Evolutionary conservation across 2,329 filamentous ascomycete genomes (phyloP), one percentile per base, ranked within the genome.

Genomic region (Karstenula rhodostoma): DNA sequence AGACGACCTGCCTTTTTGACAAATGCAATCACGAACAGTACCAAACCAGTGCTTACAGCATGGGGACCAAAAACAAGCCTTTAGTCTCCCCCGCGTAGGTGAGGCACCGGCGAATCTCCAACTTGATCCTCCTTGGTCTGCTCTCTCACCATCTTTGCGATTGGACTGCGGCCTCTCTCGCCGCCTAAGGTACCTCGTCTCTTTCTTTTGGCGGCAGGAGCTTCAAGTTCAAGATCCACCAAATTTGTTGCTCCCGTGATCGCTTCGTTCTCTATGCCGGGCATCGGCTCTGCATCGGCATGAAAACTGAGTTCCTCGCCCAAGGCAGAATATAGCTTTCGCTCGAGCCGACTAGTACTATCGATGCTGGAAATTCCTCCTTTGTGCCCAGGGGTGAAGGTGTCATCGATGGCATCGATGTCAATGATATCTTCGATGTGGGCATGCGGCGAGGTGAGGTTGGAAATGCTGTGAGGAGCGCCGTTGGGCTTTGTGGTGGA

Each of bases 271-370:
- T 70, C 68, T n/a, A 60, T 56, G 13, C 68, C 65, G 13, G 54
- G 50, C 17, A 51, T 56, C 8, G 56, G 48, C 12, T 67, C 53
- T 9, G 63, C 53, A 9, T 61, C 58, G 3, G 65, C 59, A 19
- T 73, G 63, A 17, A 73, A 71, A 32, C 64, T 65, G 3, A 75
- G 56, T 43, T 74, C 73, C 5, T 75, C 73, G 1, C 73, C 73
- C 7, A 77, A 56, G 15, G 74, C 74, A 62, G 67, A 73, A 53
- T 65, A 75, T 2, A 75, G 59, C 42, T 73, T 64, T 42, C 62
- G 58, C 65, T 76, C 74, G 0, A 77, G 50, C 19, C 67, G 67
- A 4, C 56, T 64, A 0, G 70, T 73, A 51, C 72, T 74, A 40
- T 74, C 73, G 32, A 73, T 64, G 56, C 70, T 73, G n/a, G 68